These are phyloP conservation scores for Taphrina flavorubra DNA, from an alignment of 1,139 yeast species.

Conservation along the genomic window DNA sequence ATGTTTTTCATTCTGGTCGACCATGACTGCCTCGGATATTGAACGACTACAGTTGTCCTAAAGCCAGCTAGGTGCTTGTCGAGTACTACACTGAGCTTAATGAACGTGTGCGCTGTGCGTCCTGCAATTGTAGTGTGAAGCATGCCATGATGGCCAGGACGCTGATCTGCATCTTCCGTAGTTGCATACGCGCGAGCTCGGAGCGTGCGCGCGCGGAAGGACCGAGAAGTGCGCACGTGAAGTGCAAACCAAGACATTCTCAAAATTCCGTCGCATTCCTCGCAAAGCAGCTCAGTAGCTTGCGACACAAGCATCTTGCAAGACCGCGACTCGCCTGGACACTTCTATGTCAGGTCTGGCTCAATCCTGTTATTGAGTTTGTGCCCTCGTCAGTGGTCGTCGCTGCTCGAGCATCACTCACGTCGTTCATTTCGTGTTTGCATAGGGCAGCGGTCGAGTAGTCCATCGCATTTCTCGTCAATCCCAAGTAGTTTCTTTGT, in stretches of 20 bases:
- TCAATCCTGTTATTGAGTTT: not conserved
- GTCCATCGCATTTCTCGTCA: not conserved
- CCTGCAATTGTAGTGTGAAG: too few species aligned
- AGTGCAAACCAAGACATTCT: not conserved
- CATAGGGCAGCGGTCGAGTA: not conserved
- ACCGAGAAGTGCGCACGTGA: conserved; percentile 7
- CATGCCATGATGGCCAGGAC: too few species aligned
- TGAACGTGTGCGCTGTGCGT: too few species aligned
- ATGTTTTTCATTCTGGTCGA: conserved; percentile 22
- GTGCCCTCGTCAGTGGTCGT: not conserved
- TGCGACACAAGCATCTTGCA: not conserved
- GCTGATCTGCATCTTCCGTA: too few species aligned
- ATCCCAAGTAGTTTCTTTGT: not conserved
- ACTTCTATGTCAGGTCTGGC: not conserved
- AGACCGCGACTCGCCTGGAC: not conserved
- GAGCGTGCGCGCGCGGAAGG: conserved; percentile 7
- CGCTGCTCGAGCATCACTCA: conserved; percentile 1
- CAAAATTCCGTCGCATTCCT: too few species aligned
- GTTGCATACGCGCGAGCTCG: too few species aligned
- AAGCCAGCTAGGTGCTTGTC: too few species aligned
- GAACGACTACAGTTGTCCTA: too few species aligned
- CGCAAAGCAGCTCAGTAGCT: not conserved
- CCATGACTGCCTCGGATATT: conserved; percentile 14
- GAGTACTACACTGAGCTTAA: too few species aligned
- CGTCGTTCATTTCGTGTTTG: not conserved